A percentile compares a stretch with the other conserved stretches of the same genome.
Evolutionary conservation across 1,284 basidiomycete species (phyloP).

Genomic region (Rhodotorula sp.): DNA sequence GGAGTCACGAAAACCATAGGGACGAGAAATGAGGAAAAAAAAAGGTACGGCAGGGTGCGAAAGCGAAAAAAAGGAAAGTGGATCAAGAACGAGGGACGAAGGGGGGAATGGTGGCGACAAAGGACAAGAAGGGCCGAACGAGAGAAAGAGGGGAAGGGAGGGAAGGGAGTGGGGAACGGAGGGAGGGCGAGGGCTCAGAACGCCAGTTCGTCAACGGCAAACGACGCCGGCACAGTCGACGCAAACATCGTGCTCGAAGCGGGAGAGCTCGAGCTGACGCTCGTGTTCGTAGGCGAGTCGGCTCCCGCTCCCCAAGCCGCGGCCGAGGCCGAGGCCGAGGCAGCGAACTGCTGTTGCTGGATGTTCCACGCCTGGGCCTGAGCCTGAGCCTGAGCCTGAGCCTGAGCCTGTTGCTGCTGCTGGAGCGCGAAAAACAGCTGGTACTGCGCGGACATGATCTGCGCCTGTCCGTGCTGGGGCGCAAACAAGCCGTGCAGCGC

Average conservation of each 20-base stretch:
- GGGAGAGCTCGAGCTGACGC: too few relatives aligned
- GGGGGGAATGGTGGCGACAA: too few relatives aligned
- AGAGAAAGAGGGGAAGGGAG: neutral
- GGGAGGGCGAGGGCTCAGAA: neutral
- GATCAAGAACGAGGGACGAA: neutral
- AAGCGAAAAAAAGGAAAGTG: neutral
- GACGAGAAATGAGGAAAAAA: neutral
- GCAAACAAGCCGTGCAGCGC: neutral
- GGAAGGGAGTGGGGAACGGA: neutral
- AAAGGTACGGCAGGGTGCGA: neutral
- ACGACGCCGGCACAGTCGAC: neutral
- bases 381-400: too few relatives aligned
- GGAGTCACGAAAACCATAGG: neutral
- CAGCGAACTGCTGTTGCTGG: neutral
- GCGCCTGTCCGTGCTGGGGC: neutral
- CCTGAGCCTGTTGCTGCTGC: conserved; percentile 8
- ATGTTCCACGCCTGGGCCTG: neutral
- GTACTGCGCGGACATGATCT: neutral
- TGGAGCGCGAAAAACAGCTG: conserved; percentile 11
- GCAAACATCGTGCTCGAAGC: neutral
- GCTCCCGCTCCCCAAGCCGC: too few relatives aligned
- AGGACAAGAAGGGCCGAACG: neutral
- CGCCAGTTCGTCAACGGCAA: neutral
- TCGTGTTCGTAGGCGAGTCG: too few relatives aligned
- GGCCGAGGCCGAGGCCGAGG: neutral